Evolutionary conservation across 495 filamentous ascomycete genomes (phyloP), one percentile per base, ranked within the genome.

Genomic region (Letharia lupina): DNA sequence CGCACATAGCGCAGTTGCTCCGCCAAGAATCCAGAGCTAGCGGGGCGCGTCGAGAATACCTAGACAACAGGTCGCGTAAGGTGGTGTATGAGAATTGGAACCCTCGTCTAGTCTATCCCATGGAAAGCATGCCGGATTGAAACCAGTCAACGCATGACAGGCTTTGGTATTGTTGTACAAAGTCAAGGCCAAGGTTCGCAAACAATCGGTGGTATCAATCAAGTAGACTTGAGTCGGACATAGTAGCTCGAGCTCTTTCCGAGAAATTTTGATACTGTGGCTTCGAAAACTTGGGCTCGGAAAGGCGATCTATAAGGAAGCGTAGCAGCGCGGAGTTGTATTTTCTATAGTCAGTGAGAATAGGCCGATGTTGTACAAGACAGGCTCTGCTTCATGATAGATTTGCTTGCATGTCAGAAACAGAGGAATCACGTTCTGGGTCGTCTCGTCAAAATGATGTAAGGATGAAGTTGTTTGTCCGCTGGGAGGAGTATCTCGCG

Each of bases 371-470:
- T 44, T 16, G 16, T 67, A 64, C 3, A 47, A 44, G 28, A 64
- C 9, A 23, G 20, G 15, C 31, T 58, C 60, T 23, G 61, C 44
- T 60, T 63, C 50, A 13, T 31, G 16, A 7, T 47, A 31, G 28
- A 63, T 40, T n/a, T 41, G 39, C 15, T 50, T 57, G 65, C 52
- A 35, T 18, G 61, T 63, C 9, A 67, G n/a, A 42, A 33, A 48
- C 11, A 67, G 61, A n/a, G 4, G 40, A 9, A 67, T 9, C 7
- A 33, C 33, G 12, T 58, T 62, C 11, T 28, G 31, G n/a, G 47
- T 47, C 44, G 50, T 67, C 23, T 54, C 28, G 20, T 67, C 65
- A 28, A 23, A 62, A 44, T n/a, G 61, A 23, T 0, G 37, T 35
- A 56, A 18, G 18, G 33, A 20, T 67, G 59, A 11, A 62, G 9